Evolutionary conservation across 495 filamentous ascomycete genomes (phyloP), one percentile per base, ranked within the genome.

Genomic region (Penicillium malachiteum): DNA sequence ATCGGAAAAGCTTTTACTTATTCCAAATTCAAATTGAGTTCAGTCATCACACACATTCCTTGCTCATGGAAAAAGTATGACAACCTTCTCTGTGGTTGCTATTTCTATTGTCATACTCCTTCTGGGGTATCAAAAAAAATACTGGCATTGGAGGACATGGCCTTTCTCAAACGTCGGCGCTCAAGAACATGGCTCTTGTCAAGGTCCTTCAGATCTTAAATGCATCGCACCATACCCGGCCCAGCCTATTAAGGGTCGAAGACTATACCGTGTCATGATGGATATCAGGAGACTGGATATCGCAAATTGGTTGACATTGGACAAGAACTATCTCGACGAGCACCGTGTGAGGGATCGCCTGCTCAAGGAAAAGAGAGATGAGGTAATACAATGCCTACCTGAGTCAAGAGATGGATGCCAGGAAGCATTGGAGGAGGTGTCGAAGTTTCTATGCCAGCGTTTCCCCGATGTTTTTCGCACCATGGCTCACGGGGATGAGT

Each of bases 281-380:
- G 81, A 82, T 37, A 70, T 85, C 16, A 74, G 74, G 52, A 78
- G 73, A 55, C 63, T 84, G 31, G 79, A 82, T 40, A 54, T 60
- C 14, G 62, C 68, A 40, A 81, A 82, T 42, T 85, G 81, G 82
- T 70, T 85, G 32, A 80, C 76, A 1, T 56, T 84, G 34, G 81
- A 84, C 61, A 71, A 77, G 41, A 72, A 74, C 52, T 83, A 83
- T 49, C 68, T 72, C 58, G 70, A 71, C 30, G 79, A 80, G 54
- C 78, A 81, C 60, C 54, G 59, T 2, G 68, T 81, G 26, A 71
- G 80, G 21, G 60, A 60, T 14, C 58, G 72, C 21, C 69, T 83
- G 49, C 70, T 84, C 5, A 46, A 61, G 6, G 65, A 68, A 1
- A 69, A 77, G 45, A 70, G 70, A 32, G 55, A 63, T 11, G 66